A percentile compares a stretch with the other conserved stretches of the same genome.
phyloP scores from a whole-genome alignment of 352 stramenopile species.

The Phytophthora meadii region DNA sequence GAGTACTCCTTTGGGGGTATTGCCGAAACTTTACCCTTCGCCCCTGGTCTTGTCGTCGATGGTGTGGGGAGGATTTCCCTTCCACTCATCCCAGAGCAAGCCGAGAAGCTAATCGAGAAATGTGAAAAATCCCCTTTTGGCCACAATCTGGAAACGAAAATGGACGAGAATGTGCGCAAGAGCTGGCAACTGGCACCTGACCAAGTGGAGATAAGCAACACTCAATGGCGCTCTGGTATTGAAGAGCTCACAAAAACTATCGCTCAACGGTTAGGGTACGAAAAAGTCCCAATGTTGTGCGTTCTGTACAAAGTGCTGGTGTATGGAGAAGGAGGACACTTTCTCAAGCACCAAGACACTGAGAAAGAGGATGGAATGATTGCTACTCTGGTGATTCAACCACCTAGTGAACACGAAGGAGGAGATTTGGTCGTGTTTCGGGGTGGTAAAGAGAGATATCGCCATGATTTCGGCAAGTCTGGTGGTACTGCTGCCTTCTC shows the following conservation, averaged over 20 bases:
- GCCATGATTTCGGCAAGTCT: constrained; percentile 30
- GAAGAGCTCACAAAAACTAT: constrained; percentile 8
- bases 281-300: constrained; percentile 17
- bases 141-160: constrained; percentile 12
- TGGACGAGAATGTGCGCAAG: constrained; percentile 16
- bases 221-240: constrained; percentile 6
- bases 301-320: constrained; percentile 59
- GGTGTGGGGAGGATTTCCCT: constrained; percentile 10
- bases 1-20: constrained; percentile 28
- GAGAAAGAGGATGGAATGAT: constrained; percentile 67
- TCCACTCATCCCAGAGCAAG: constrained; percentile 1
- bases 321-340: constrained; percentile 49
- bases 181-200: constrained; percentile 20
- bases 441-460: constrained; percentile 4
- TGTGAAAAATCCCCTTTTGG: constrained; percentile 27
- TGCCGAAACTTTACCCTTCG: constrained; percentile 8
- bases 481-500: constrained; percentile 12
- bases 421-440: constrained; percentile 29
- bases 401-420: constrained; percentile 35
- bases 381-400: constrained; percentile 54
- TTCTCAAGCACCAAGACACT: constrained; percentile 52
- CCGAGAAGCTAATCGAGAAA: constrained; percentile 17
- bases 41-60: constrained; percentile 1
- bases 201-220: constrained; percentile 15
- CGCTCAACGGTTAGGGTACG: constrained; percentile 12